These are phyloP conservation scores for Trichoderma arundinaceum DNA, from an alignment of 2,329 filamentous ascomycete species.

Conservation along the genomic window DNA sequence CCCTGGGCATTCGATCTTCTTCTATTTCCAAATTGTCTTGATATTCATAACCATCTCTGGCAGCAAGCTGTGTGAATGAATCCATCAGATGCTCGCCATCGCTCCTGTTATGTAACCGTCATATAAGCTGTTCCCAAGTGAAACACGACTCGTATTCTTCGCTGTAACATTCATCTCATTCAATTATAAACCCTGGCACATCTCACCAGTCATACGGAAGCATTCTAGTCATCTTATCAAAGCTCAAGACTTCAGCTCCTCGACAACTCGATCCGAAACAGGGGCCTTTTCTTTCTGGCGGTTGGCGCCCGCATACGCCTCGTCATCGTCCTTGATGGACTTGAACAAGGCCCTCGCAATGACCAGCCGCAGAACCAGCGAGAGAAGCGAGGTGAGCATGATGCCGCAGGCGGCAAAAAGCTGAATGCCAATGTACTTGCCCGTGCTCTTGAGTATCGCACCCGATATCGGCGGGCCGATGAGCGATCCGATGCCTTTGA, in stretches of 20 bases:
- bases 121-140: too few species aligned
- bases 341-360: constrained; percentile 32
- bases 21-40: too few species aligned
- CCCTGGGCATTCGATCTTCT: too few species aligned
- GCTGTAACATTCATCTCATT: too few species aligned
- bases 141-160: too few species aligned
- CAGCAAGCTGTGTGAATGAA: too few species aligned
- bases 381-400: constrained; percentile 36
- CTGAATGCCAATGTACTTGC: constrained; percentile 37
- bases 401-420: constrained; percentile 37
- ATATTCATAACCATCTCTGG: too few species aligned
- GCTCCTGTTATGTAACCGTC: too few species aligned
- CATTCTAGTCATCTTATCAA: background rate
- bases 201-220: too few species aligned
- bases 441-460: constrained; percentile 40
- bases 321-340: constrained; percentile 27
- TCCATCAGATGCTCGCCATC: too few species aligned
- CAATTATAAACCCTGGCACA: too few species aligned
- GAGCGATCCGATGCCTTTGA: constrained; percentile 47
- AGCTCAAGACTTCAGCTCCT: background rate
- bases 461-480: constrained; percentile 50
- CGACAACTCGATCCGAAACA: background rate
- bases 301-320: constrained; percentile 17
- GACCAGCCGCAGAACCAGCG: constrained; percentile 32
- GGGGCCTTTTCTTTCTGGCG: background rate